These are phyloP conservation scores for Candida insectorum DNA, from an alignment of 805 yeast genomes.

Conservation along the genomic window DNA sequence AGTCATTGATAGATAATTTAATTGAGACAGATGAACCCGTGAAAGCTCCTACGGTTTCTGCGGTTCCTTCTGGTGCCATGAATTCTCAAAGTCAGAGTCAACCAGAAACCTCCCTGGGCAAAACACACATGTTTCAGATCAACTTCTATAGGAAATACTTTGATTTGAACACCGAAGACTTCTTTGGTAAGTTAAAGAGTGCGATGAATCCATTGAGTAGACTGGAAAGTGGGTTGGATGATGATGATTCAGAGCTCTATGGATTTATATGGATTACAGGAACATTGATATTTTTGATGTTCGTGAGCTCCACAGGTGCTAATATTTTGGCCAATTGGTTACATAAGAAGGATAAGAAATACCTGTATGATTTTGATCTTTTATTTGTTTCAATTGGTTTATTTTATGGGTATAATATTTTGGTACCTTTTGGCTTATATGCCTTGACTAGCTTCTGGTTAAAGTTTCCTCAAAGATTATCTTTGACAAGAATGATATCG, in stretches of 20 bases:
- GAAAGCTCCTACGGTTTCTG: background rate
- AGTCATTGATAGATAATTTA: slow-evolving; percentile 11
- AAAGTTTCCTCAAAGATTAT: slow-evolving; percentile 47
- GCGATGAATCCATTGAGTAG: slow-evolving; percentile 54
- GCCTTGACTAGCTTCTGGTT: slow-evolving; percentile 48
- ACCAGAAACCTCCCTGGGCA: slow-evolving; percentile 3
- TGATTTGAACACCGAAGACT: slow-evolving; percentile 65
- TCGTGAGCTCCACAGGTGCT: slow-evolving; percentile 71
- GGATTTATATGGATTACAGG: slow-evolving; percentile 92
- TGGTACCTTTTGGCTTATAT: slow-evolving; percentile 59
- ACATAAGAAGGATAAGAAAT: slow-evolving; percentile 41
- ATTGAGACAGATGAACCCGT: slow-evolving; percentile 8
- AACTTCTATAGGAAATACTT: slow-evolving; percentile 63
- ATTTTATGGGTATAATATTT: slow-evolving; percentile 72
- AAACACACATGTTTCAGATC: slow-evolving; percentile 49
- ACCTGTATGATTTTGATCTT: slow-evolving; percentile 57
- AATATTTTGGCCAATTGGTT: slow-evolving; percentile 58
- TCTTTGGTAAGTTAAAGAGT: slow-evolving; percentile 47
- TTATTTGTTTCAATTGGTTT: slow-evolving; percentile 67
- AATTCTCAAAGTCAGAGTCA: background rate
- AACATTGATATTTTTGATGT: slow-evolving; percentile 69
- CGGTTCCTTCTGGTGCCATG: too few species aligned
- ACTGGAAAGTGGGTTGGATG: slow-evolving; percentile 15
- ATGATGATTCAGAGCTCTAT: slow-evolving; percentile 61
- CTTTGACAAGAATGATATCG: slow-evolving; percentile 60